Evolutionary conservation across 345 rosid species (phyloP).

Genomic region (Arabidopsis thaliana): DNA sequence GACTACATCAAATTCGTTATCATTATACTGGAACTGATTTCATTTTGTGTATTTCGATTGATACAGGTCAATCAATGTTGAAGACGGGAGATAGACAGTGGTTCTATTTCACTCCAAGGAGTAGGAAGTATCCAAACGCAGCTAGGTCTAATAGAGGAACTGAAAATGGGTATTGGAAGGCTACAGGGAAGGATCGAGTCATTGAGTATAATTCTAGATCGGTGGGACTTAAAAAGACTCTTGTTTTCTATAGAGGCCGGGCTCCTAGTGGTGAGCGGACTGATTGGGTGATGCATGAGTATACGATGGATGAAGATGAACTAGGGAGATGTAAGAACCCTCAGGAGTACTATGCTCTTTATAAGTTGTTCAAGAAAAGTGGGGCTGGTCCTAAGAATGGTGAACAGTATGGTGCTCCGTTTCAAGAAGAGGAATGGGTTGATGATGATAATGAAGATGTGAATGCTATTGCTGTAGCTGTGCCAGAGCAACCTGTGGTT

Average conservation of each 20-base stretch:
- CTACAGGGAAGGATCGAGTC: slow-evolving; percentile 83
- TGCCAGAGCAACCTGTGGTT: slow-evolving; percentile 11
- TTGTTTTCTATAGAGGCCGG: slow-evolving; percentile 83
- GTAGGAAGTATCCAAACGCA: slow-evolving; percentile 89
- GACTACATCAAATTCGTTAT: neutral
- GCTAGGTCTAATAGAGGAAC: slow-evolving; percentile 89
- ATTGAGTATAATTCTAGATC: slow-evolving; percentile 57
- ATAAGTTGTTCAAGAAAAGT: slow-evolving; percentile 87
- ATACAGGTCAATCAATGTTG: slow-evolving; percentile 58
- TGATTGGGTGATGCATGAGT: slow-evolving; percentile 99
- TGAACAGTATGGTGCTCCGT: slow-evolving; percentile 95
- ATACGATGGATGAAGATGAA: slow-evolving; percentile 84
- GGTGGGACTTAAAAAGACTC: slow-evolving; percentile 88
- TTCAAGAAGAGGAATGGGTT: slow-evolving; percentile 87
- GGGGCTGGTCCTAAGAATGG: slow-evolving; percentile 98
- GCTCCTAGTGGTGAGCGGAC: slow-evolving; percentile 85
- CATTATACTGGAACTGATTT: neutral
- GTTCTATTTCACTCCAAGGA: slow-evolving; percentile 92
- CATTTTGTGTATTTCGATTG: neutral
- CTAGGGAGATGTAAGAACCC: slow-evolving; percentile 72
- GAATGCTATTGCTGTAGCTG: slow-evolving; percentile 6
- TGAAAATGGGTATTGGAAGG: slow-evolving; percentile 87
- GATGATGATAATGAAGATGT: slow-evolving; percentile 52
- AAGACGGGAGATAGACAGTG: slow-evolving; percentile 92
- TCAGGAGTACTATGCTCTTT: slow-evolving; percentile 94